Percentiles rank a stretch among this genome's conserved stretches.
Conservation (phyloP, 2,329 filamentous ascomycete species). For the Botrytis cinerea region DNA sequence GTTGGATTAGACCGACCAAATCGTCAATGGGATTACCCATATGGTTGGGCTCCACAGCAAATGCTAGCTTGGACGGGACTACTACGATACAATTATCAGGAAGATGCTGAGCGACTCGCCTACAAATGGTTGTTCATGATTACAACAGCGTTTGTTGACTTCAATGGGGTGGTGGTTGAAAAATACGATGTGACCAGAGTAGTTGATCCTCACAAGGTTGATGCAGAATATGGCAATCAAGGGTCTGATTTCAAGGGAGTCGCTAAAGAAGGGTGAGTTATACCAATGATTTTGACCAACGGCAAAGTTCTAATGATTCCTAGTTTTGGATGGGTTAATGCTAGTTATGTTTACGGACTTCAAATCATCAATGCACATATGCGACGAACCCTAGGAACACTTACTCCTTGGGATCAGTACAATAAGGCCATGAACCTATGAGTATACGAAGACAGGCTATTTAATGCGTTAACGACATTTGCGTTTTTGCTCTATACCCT, state of each 20-base stretch:
- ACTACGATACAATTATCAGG: conserved; percentile 85
- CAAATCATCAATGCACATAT: conserved; percentile 87
- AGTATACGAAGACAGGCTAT: background rate
- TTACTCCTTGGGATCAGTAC: conserved; percentile 64
- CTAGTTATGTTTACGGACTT: conserved; percentile 92
- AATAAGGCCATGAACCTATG: conserved; percentile 28
- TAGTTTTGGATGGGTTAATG: conserved; percentile 98
- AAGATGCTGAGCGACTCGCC: conserved; percentile 83
- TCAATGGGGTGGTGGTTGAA: conserved; percentile 96
- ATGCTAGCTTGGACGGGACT: conserved; percentile 96
- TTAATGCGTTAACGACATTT: conserved; percentile 14
- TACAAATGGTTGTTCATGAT: conserved; percentile 99
- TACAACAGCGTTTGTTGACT: conserved; percentile 96
- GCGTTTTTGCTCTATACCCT: conserved; percentile 20
- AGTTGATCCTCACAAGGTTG: conserved; percentile 88
- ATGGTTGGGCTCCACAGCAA: conserved; percentile 98
- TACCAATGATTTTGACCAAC: background rate
- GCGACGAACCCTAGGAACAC: conserved; percentile 81
- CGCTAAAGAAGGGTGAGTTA: conserved; percentile 86
- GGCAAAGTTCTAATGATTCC: conserved; percentile 33
- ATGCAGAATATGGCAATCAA: conserved; percentile 97
- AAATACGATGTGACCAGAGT: conserved; percentile 96
- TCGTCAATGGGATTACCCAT: conserved; percentile 97
- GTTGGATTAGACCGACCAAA: conserved; percentile 84
- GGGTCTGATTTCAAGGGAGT: conserved; percentile 94